These are phyloP conservation scores for Fagus sylvatica DNA, from an alignment of 306 rosid species.

Conservation along the genomic window DNA sequence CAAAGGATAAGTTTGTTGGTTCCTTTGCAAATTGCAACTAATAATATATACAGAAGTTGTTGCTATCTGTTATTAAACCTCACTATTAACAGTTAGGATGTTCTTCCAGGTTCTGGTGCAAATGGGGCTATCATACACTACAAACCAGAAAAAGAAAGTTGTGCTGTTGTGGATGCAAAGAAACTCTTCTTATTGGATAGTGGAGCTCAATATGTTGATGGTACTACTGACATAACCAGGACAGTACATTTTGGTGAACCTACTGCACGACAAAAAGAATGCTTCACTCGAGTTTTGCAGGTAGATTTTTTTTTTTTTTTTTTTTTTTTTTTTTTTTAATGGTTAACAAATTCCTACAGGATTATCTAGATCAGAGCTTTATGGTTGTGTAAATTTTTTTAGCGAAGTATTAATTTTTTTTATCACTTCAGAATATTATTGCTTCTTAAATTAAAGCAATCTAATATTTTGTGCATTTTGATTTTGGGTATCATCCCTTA, in stretches of 20 bases:
- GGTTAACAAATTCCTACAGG: neutral
- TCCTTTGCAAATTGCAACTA: neutral
- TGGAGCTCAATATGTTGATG: conserved; percentile 96
- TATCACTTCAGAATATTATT: neutral
- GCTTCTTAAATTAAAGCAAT: neutral
- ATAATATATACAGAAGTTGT: neutral
- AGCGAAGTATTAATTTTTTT: neutral
- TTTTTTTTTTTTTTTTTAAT: neutral
- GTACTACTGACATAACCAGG: conserved; percentile 93
- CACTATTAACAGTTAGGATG: conserved; percentile 13
- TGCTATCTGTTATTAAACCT: conserved; percentile 9
- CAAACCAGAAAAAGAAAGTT: conserved; percentile 81
- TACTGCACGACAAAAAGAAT: conserved; percentile 64
- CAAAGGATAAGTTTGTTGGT: conserved; percentile 23
- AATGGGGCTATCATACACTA: conserved; percentile 97
- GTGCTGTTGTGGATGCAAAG: conserved; percentile 70
- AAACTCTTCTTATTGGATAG: conserved; percentile 91
- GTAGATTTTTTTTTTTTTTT: conserved; percentile 27
- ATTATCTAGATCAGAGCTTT: neutral
- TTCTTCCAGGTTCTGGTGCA: conserved; percentile 75
- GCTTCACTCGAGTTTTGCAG: conserved; percentile 95
- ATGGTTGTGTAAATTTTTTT: neutral
- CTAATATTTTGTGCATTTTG: conserved; percentile 21
- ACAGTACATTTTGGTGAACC: conserved; percentile 97
- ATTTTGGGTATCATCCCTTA: neutral